Evolutionary conservation across 2,329 filamentous ascomycete genomes (phyloP).

Genomic region (Trichoderma afroharzianum): DNA sequence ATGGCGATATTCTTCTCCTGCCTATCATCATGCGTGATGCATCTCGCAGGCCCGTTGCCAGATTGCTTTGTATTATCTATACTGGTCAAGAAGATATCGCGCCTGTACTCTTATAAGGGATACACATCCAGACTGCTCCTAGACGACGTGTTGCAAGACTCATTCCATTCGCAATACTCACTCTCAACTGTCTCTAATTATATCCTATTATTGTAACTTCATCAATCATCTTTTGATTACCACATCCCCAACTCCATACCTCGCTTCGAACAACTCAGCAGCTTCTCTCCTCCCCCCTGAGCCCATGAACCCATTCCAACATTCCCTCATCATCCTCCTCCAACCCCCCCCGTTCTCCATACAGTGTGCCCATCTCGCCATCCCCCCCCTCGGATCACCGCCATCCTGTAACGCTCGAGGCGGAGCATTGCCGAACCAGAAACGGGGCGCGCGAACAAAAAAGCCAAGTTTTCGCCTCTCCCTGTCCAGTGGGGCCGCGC

Average conservation of each 20-base stretch:
- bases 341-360: neutral
- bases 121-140: neutral
- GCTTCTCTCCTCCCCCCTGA: neutral
- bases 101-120: neutral
- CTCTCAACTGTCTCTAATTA: neutral
- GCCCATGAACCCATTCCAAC: neutral
- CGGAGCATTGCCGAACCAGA: conserved; percentile 1
- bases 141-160: neutral
- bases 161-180: neutral
- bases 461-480: conserved; percentile 12
- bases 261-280: neutral
- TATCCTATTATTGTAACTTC: neutral
- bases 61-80: neutral
- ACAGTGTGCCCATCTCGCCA: conserved; percentile 1
- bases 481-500: neutral
- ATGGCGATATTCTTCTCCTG: neutral
- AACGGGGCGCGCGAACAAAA: conserved; percentile 9
- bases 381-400: neutral
- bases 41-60: neutral
- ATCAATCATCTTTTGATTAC: neutral
- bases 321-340: neutral
- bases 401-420: conserved; percentile 4
- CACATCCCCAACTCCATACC: neutral
- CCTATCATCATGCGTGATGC: neutral
- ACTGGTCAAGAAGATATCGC: neutral